Conservation (phyloP, 2,329 filamentous ascomycete genomes). For the Trichoderma brevicompactum region DNA sequence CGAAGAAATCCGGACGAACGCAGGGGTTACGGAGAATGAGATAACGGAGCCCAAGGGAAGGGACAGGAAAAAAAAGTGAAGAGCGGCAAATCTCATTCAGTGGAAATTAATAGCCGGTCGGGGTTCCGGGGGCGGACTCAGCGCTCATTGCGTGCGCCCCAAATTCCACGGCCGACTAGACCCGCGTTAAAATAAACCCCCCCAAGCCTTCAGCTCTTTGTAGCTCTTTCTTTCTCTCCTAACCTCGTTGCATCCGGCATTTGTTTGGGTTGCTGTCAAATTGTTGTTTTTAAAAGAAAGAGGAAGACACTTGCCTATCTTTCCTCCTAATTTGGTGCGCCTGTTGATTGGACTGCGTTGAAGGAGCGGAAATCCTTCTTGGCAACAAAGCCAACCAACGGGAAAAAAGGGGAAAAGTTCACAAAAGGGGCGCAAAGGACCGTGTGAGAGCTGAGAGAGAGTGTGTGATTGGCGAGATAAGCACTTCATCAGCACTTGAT, state of each 20-base stretch:
- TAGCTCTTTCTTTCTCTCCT: too few species aligned
- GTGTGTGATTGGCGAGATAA: neutral
- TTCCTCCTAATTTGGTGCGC: too few species aligned
- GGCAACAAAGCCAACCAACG: neutral
- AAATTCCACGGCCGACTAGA: neutral
- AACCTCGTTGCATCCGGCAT: too few species aligned
- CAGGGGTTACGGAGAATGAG: neutral
- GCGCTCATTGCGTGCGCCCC: neutral
- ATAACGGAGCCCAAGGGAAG: neutral
- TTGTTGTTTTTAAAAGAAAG: too few species aligned
- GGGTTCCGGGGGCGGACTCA: slow-evolving; percentile 4
- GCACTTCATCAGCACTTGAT: neutral
- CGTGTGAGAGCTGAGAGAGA: too few species aligned
- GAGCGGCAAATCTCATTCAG: neutral
- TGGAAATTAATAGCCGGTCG: slow-evolving; percentile 18
- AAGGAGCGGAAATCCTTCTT: neutral
- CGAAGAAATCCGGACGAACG: slow-evolving; percentile 2
- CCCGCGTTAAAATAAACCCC: neutral
- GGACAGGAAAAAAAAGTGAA: neutral
- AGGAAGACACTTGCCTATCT: too few species aligned
- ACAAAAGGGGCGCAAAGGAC: neutral
- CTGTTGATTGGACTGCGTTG: neutral
- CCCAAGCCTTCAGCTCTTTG: too few species aligned
- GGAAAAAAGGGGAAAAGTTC: neutral
- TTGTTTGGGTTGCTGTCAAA: too few species aligned